phyloP scores from a whole-genome alignment of 2,329 filamentous ascomycete genomes.

The Nectriaceae sp. region DNA sequence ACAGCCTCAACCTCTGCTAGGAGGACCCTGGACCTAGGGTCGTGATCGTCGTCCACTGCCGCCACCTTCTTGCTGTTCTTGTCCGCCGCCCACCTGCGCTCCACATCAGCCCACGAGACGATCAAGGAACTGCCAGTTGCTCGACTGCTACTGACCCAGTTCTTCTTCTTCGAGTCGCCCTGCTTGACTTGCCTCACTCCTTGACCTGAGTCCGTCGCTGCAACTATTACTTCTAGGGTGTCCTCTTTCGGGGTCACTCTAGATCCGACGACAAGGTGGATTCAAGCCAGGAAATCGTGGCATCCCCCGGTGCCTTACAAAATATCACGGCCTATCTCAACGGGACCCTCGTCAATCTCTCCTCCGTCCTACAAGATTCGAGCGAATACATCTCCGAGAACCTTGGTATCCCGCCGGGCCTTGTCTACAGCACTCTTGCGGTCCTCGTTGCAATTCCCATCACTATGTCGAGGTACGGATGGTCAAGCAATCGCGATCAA shows the following conservation, averaged over 20 bases:
- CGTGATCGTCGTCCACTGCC: slow-evolving; percentile 27
- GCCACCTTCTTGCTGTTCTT: slow-evolving; percentile 21
- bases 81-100: slow-evolving; percentile 22
- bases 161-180: slow-evolving; percentile 11
- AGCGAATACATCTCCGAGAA: slow-evolving; percentile 55
- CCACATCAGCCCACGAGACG: slow-evolving; percentile 31
- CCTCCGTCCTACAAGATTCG: slow-evolving; percentile 48
- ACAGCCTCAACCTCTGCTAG: slow-evolving; percentile 14
- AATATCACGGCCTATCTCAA: slow-evolving; percentile 61
- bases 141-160: slow-evolving; percentile 3
- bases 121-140: slow-evolving; percentile 22
- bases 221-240: slow-evolving; percentile 33
- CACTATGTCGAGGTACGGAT: slow-evolving; percentile 58
- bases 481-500: slow-evolving; percentile 46
- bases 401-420: slow-evolving; percentile 49
- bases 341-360: slow-evolving; percentile 51
- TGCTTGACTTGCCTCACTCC: slow-evolving; percentile 18
- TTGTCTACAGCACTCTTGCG: slow-evolving; percentile 53
- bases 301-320: slow-evolving; percentile 65
- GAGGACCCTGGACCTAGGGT: slow-evolving; percentile 25
- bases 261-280: slow-evolving; percentile 58
- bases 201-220: slow-evolving; percentile 20
- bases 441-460: slow-evolving; percentile 51
- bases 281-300: slow-evolving; percentile 58
- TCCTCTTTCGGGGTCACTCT: slow-evolving; percentile 38